Conservation (phyloP, 2,329 filamentous ascomycete genomes). For the Raffaelea deltoideospora region DNA sequence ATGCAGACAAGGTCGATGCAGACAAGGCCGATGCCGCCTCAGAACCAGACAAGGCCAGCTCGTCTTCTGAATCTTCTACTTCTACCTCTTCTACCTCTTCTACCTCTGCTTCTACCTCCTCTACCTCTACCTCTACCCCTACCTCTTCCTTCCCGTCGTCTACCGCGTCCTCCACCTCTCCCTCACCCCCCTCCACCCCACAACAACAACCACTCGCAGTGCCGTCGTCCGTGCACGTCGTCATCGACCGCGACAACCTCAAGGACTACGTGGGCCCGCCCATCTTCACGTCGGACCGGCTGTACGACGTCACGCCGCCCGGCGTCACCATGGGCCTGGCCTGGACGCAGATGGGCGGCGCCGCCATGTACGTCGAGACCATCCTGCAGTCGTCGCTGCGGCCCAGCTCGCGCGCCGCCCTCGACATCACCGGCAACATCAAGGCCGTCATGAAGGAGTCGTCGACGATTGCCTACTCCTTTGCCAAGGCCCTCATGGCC, state of each 20-base stretch:
- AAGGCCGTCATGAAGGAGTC: constrained; percentile 98
- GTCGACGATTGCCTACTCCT: constrained; percentile 87
- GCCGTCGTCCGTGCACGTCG: constrained; percentile 73
- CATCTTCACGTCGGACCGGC: constrained; percentile 84
- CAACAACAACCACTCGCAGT: constrained; percentile 59
- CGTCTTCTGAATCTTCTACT: background rate
- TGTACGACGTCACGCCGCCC: constrained; percentile 85
- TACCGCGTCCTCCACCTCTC: no score
- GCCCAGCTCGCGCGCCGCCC: constrained; percentile 55
- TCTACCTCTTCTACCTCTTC: background rate
- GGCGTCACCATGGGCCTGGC: constrained; percentile 96
- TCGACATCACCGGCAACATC: constrained; percentile 89
- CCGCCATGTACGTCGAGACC: constrained; percentile 92
- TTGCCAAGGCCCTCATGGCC: constrained; percentile 78
- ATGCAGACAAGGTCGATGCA: background rate
- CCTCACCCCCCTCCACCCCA: background rate
- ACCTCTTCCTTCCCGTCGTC: background rate
- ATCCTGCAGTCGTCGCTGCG: constrained; percentile 77
- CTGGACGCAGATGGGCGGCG: constrained; percentile 94
- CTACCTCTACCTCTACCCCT: background rate
- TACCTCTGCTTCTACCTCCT: background rate
- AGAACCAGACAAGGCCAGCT: background rate
- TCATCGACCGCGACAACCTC: constrained; percentile 75
- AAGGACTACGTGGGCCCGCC: constrained; percentile 96
- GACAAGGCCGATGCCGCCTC: constrained; percentile 9